Base-by-base conservation (phyloP, 345 rosid genomes). In the Clarkia xantiana region DNA sequence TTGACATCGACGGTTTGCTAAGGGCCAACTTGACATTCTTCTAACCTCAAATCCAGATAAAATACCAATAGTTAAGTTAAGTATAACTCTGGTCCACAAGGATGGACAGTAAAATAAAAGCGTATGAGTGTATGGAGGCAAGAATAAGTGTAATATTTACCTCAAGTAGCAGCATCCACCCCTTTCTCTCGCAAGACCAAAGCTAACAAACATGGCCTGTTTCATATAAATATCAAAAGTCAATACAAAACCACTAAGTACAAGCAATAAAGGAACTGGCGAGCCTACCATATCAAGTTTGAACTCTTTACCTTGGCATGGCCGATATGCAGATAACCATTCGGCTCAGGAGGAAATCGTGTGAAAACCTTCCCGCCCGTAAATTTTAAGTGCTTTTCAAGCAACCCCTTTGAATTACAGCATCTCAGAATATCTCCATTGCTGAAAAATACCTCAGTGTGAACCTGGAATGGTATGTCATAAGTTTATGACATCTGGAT, bases 321-420 rank as follows among this genome's bases (percentile, higher is more conserved):
- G 47, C 97, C 99, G 62, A 93, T 93, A 60, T 93, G 99, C 20
- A 87, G 77, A 75, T 87, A 87, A 22, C 99, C 99, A 80, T 93
- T 93, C 63, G 97, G 97, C 70, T 93, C 96, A 43, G 97, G 99
- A 9, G 95, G 96, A 42, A 87, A 93, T 48, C 94, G 88, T 8
- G 91, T 78, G 51, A 73, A 74, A 54, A 93, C 84, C 58, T 78
- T 87, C 13, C 94, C 79, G 10, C 81, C 84, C 14, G 95, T 87
- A 53, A 59, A 66, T 63, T 71, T 76, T 67, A 93, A 70, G 72
- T 93, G 96, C 51, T 79, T 87, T 45, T 78, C 78, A 55, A 93
- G 94, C 74, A 69, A 48, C 72, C 84, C 88, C 73, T 65, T 78
- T 13, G 72, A 64, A 63, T 93, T 93, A 84, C 76, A 75, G 64